Base-by-base conservation (phyloP, 495 filamentous ascomycete species). In the Penicillium cinerascens region DNA sequence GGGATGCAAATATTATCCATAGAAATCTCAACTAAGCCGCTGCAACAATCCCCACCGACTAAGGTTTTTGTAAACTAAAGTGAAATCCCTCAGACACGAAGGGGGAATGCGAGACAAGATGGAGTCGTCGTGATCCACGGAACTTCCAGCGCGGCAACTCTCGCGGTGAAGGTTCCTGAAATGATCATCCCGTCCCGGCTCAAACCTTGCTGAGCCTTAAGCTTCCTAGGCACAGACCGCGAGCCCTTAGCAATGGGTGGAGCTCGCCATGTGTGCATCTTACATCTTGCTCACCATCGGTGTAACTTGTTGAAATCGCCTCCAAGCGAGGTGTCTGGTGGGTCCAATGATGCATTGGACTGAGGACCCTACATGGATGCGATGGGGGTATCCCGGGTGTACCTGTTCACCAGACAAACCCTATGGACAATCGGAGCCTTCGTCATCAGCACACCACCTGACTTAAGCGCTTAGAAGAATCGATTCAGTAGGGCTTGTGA, bases 211-310 rank as follows among this genome's bases (percentile, higher is more conserved):
- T 29, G 29, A 11, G 11, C 29, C 29, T 33, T 4, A 13, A 33
- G 29, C 10, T 33, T 33, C 29, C 10, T 13, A 10, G 11, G 29
- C 29, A 33, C 29, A 11, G 29, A 33, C 29, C 11, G 11, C 10
- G 29, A 33, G 29, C 2, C 29, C 29, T 10, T 13, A 13, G 9
- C n/a, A 37, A 25, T 13, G 48, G 27, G 54, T 60, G 53, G 53
- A 54, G 41, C n/a, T 47, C 16, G 53, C 53, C 53, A 56, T 61
- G 54, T 57, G 58, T 47, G 49, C 48, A 43, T 48, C 47, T 42
- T 60, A 22, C 43, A 46, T 16, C 47, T 29, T 9, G 22, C 44
- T 48, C 29, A 18, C 22, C 51, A 51, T 57, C 51, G 50, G 54
- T 61, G 58, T 58, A 58, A 61, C 58, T 48, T 44, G 5, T 2